Evolutionary conservation across 2,329 filamentous ascomycete species (phyloP).

Genomic region (Pezicula neosporulosa): DNA sequence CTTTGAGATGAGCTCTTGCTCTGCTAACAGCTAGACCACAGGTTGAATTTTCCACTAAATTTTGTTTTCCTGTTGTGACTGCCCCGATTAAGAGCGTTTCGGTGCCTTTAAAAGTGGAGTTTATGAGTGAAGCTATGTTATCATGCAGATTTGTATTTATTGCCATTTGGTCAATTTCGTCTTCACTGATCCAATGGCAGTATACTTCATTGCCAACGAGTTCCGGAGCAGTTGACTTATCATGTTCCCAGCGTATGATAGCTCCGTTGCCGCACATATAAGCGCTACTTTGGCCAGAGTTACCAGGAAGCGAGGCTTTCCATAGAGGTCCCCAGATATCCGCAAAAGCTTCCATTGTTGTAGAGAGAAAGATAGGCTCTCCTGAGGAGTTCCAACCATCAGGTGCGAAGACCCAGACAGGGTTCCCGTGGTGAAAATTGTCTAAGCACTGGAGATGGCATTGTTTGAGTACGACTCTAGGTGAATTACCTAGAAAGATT

Average conservation of each 20-base stretch:
- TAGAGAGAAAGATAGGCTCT: slow-evolving; percentile 4
- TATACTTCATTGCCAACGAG: neutral
- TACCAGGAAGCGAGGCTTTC: neutral
- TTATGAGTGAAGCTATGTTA: no score
- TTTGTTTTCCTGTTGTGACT: neutral
- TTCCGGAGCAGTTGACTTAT: neutral
- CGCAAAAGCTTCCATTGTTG: slow-evolving; percentile 4
- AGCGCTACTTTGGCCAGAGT: neutral
- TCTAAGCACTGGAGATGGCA: slow-evolving; percentile 3
- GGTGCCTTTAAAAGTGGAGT: neutral
- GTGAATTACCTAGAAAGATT: no score
- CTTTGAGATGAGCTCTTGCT: neutral
- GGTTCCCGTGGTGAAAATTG: slow-evolving; percentile 3
- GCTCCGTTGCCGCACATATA: slow-evolving; percentile 6
- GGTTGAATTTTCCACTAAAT: neutral
- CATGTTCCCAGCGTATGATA: slow-evolving; percentile 3
- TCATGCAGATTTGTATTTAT: neutral
- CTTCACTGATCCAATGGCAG: slow-evolving; percentile 10
- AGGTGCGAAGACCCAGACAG: slow-evolving; percentile 2
- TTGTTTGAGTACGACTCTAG: neutral
- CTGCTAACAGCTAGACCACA: neutral
- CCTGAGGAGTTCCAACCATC: neutral
- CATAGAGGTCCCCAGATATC: slow-evolving; percentile 11
- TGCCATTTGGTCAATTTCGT: slow-evolving; percentile 1
- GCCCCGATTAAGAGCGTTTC: neutral